These are phyloP conservation scores for Chaetomium cochliodes DNA, from an alignment of 495 filamentous ascomycete genomes.

Conservation along the genomic window DNA sequence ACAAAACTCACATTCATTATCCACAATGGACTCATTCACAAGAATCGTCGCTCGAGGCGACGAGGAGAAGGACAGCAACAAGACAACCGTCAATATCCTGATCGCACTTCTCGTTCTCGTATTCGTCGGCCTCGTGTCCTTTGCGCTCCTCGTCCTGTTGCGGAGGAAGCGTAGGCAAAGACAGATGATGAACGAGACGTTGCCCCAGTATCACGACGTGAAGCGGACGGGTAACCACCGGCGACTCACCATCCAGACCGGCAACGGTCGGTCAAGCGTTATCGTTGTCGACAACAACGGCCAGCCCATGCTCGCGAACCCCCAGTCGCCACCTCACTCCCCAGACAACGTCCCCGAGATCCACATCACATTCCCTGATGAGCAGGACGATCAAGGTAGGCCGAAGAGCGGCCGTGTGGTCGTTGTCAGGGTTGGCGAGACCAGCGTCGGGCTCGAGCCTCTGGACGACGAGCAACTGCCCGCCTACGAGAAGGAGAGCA, in stretches of 20 bases:
- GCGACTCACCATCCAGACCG: slow-evolving; percentile 55
- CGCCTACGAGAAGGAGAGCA: slow-evolving; percentile 76
- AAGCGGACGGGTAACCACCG: slow-evolving; percentile 45
- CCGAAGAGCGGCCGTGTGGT: slow-evolving; percentile 82
- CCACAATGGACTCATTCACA: slow-evolving; percentile 50
- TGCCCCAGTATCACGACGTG: slow-evolving; percentile 56
- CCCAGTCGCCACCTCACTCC: slow-evolving; percentile 70
- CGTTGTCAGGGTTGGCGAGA: slow-evolving; percentile 89
- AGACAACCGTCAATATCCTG: slow-evolving; percentile 65
- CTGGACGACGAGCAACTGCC: slow-evolving; percentile 76
- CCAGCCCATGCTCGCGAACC: slow-evolving; percentile 70
- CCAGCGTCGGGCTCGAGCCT: slow-evolving; percentile 83
- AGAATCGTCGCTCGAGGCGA: slow-evolving; percentile 54
- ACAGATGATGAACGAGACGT: slow-evolving; percentile 52
- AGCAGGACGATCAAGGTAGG: slow-evolving; percentile 84
- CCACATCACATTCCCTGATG: slow-evolving; percentile 96
- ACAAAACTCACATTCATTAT: slow-evolving; percentile 19
- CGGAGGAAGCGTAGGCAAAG: slow-evolving; percentile 53
- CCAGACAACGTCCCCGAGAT: slow-evolving; percentile 87
- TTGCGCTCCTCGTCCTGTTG: slow-evolving; percentile 66
- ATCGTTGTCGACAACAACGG: slow-evolving; percentile 69
- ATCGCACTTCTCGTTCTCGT: slow-evolving; percentile 77
- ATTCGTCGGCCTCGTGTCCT: slow-evolving; percentile 63
- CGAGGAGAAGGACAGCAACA: slow-evolving; percentile 45
- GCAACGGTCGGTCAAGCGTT: slow-evolving; percentile 71